Conservation (phyloP, 1,284 basidiomycete genomes). For the Cutaneotrichosporon cutaneum region DNA sequence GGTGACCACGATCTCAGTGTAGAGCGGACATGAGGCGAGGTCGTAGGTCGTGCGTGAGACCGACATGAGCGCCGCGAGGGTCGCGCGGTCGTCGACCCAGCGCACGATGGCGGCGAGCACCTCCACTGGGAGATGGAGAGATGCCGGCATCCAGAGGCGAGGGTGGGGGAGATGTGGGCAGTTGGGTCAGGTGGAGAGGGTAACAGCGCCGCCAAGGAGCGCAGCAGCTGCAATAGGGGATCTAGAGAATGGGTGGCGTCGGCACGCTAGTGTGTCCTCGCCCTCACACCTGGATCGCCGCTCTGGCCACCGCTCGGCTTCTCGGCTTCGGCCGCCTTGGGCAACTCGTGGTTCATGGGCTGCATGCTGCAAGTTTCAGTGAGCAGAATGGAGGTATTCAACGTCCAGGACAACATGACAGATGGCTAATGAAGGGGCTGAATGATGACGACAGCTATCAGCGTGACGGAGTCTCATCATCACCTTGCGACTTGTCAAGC, state of each 20-base stretch:
- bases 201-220: not conserved
- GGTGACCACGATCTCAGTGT: slow-evolving; percentile 16
- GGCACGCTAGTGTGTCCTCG: not conserved
- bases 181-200: not conserved
- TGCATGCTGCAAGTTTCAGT: not conserved
- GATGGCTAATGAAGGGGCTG: not conserved
- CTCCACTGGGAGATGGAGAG: slow-evolving; percentile 9
- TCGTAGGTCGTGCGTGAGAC: slow-evolving; percentile 14
- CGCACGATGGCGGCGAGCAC: slow-evolving; percentile 15
- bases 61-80: slow-evolving; percentile 13
- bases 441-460: not conserved
- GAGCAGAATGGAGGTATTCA: not conserved
- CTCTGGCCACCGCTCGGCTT: not conserved
- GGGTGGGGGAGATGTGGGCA: not conserved
- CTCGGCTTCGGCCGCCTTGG: not conserved
- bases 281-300: not conserved
- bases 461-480: not conserved
- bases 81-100: slow-evolving; percentile 7
- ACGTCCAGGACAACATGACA: not conserved
- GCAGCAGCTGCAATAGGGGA: not conserved
- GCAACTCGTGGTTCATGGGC: not conserved
- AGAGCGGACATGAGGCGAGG: slow-evolving; percentile 16
- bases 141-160: not conserved
- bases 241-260: not conserved
- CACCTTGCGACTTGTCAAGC: too few relatives aligned